A percentile compares a stretch with the other conserved stretches of the same genome.
phyloP scores from a whole-genome alignment of 106 monocot genomes.

The Dactylorhiza incarnata region DNA sequence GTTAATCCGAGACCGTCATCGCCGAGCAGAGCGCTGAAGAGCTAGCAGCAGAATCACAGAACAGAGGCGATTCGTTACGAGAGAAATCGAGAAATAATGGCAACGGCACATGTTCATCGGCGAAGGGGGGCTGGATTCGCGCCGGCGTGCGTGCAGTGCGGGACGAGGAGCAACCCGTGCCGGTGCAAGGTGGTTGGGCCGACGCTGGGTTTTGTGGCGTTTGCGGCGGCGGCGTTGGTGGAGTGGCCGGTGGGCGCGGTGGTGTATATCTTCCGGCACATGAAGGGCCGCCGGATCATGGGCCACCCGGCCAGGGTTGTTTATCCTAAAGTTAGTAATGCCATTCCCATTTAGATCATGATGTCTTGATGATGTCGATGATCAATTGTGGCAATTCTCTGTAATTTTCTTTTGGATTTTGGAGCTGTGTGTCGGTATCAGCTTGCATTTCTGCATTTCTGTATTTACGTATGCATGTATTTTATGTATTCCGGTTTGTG shows the following conservation, averaged over 20 bases:
- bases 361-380: too few species aligned
- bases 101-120: not conserved
- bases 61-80: too few species aligned
- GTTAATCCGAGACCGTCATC: too few species aligned
- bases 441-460: too few species aligned
- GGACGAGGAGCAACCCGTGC: slow-evolving; percentile 74
- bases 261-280: slow-evolving; percentile 62
- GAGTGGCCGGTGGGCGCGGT: slow-evolving; percentile 81
- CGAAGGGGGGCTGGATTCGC: not conserved
- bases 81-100: too few species aligned
- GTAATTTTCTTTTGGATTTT: too few species aligned
- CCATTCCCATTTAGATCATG: slow-evolving; percentile 49
- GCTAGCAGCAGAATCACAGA: too few species aligned
- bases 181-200: slow-evolving; percentile 83
- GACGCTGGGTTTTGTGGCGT: slow-evolving; percentile 64
- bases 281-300: slow-evolving; percentile 82
- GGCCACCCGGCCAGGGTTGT: slow-evolving; percentile 64
- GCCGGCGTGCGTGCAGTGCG: slow-evolving; percentile 66
- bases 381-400: too few species aligned
- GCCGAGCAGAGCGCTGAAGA: too few species aligned
- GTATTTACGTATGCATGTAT: too few species aligned
- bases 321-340: slow-evolving; percentile 46
- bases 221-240: slow-evolving; percentile 42
- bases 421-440: too few species aligned
- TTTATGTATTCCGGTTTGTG: too few species aligned